phyloP scores from a whole-genome alignment of 1,139 yeast genomes.

The Protomyces inundatus region DNA sequence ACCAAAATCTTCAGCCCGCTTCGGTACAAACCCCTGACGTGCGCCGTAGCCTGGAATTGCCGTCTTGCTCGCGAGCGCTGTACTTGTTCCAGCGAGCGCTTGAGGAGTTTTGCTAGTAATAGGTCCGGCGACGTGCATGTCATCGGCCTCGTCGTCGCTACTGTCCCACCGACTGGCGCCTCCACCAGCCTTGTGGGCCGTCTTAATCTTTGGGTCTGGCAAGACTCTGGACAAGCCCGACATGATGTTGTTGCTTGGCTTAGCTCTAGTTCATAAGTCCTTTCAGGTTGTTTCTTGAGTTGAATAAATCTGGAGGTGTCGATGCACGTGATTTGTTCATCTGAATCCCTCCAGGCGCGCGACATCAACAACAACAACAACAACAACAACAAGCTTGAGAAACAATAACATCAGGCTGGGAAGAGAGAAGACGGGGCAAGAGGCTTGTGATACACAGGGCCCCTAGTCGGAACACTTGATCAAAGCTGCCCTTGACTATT shows the following conservation, averaged over 20 bases:
- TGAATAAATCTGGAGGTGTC: not conserved
- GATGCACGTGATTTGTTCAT: too few relatives aligned
- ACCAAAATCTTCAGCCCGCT: conserved; percentile 36
- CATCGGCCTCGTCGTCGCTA: not conserved
- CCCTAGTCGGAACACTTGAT: too few relatives aligned
- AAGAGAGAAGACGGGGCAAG: too few relatives aligned
- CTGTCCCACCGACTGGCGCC: not conserved
- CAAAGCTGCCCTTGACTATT: too few relatives aligned
- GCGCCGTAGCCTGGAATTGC: conserved; percentile 37
- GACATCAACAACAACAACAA: not conserved
- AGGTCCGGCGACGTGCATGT: not conserved
- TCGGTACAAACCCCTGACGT: conserved; percentile 38
- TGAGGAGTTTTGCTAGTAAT: not conserved
- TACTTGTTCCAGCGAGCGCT: not conserved
- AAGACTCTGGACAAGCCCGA: conserved; percentile 11
- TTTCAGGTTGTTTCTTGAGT: not conserved
- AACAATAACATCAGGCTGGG: not conserved
- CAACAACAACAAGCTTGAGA: not conserved
- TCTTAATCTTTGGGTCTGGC: conserved; percentile 9
- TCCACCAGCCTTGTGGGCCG: not conserved
- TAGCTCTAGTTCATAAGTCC: not conserved
- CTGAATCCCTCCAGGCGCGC: too few relatives aligned
- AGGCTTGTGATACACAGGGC: too few relatives aligned
- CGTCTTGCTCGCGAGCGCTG: not conserved
- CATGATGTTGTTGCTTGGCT: not conserved